Evolutionary conservation across 805 yeast genomes (phyloP), one percentile per base, ranked within the genome.

Genomic region (Spathaspora sp.): DNA sequence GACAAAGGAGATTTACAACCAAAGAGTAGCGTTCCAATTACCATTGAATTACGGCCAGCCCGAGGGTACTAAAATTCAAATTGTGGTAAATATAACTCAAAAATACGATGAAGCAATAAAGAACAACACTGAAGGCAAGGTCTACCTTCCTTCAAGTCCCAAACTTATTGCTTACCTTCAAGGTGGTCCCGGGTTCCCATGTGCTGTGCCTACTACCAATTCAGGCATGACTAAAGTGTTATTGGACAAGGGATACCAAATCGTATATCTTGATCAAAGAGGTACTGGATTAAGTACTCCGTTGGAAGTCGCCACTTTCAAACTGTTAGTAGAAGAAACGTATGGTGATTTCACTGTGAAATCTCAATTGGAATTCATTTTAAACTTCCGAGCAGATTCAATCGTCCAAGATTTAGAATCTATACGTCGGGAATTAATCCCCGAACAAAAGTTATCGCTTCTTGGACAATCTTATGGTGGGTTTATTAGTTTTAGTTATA

Each of bases 391-490:
- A 44, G 85, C 83, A 2, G 83, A 80, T 59, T 70, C 77, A 0
- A 78, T 80, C 42, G 77, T 80, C 1, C 68, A 68, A 48, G 86
- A 82, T 55, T 69, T 77, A 49, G 86, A 82, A 54, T 40, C 52
- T 8, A 74, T 82, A 31, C 64, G 86, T 44, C 55, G 56, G 28
- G 55, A 57, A 4, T 63, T 82, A 42, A 49, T 76, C 19, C 67
- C 68, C 1, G 57, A 58, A 12, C 56, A 52, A 14, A 76, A 77
- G 59, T 79, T 84, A 84, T 70, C 82, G 14, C 53, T 82, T 16
- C 58, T 77, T 35, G 87, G 86, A 9, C 85, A 81, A 57, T 76
- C 82, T 2, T 79, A 72, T 57, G 84, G 86, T 20, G 85, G 85
- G 0, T 81, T 80, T 55, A 73, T 80, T 56, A 62, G 72, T 18